Conservation (phyloP, 1,284 basidiomycete genomes). For the Ceratobasidium sp. region DNA sequence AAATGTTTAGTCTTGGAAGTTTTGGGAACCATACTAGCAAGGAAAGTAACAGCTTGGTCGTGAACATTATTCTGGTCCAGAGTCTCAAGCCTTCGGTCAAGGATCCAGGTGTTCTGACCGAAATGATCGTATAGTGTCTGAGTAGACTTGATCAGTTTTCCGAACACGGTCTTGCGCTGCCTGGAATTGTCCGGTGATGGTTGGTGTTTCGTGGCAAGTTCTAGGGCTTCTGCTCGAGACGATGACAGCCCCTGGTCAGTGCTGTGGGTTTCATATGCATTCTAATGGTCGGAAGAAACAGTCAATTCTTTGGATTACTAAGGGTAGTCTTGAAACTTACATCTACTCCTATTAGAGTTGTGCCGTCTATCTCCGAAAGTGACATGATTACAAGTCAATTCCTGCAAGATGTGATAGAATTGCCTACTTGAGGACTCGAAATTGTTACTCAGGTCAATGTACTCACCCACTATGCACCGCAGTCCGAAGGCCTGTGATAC, state of each 20-base stretch:
- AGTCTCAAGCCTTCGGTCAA: neutral
- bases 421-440: too few relatives aligned
- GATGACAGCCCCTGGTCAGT: neutral
- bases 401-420: too few relatives aligned
- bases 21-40: constrained; percentile 9
- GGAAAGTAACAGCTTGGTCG: neutral
- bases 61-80: neutral
- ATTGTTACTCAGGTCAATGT: too few relatives aligned
- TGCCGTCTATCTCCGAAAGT: neutral
- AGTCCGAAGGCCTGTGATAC: too few relatives aligned
- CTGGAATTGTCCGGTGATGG: neutral
- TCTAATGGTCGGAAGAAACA: neutral
- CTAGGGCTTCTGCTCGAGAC: neutral
- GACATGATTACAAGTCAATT: neutral
- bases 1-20: neutral
- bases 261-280: neutral
- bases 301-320: neutral
- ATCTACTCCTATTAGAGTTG: neutral
- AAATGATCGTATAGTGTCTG: neutral
- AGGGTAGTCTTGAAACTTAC: neutral
- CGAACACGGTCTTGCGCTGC: neutral
- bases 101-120: constrained; percentile 10
- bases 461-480: too few relatives aligned
- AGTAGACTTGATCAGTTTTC: neutral
- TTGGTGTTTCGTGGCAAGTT: neutral